Evolutionary conservation across 441 rosid species (phyloP), one percentile per base, ranked within the genome.

Genomic region (Melastoma candidum): DNA sequence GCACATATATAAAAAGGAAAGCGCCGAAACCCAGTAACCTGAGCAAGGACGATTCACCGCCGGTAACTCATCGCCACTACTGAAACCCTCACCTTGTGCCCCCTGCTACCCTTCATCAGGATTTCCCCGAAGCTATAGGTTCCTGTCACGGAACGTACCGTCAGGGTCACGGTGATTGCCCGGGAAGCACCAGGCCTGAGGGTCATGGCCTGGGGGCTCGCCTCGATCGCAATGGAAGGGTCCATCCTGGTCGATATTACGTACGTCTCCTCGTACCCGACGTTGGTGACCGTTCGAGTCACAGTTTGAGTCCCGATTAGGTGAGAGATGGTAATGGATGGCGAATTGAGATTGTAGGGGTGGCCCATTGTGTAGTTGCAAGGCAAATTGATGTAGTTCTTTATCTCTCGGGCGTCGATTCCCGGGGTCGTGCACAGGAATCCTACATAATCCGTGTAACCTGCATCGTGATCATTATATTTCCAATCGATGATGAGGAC

Each of bases 351-450:
- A 73, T 92, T 92, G 12, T 82, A 80, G 7, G 97, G 95, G 58
- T 71, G 95, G 63, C 73, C 79, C 73, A 88, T 82, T 54, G 83
- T 65, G 78, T 44, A 74, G 76, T 88, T 81, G 82, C 98, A 92
- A 7, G 83, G 88, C 14, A 67, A 41, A 70, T 66, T 80, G 17
- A 97, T 82, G 71, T 81, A 86, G 71, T 88, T 88, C 53, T 32
- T 70, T 64, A 92, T 84, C 80, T 85, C 97, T 6, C 80, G 85
- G 24, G 57, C 61, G 49, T 85, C 76, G 1, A 88, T 79, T n/a
- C 98, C 97, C 0, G 98, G 87, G 8, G 98, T 92, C 44, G 97
- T 82, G 72, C 98, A 92, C 70, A 92, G 65, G 86, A 92, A 92
- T 7, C 90, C 95, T 61, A 88, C 48, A 63, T 92, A 92, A 73